These are phyloP conservation scores for Thuidium tamariscinum DNA, from an alignment of 225 moss, liverwort and hornwort genomes.

Conservation along the genomic window DNA sequence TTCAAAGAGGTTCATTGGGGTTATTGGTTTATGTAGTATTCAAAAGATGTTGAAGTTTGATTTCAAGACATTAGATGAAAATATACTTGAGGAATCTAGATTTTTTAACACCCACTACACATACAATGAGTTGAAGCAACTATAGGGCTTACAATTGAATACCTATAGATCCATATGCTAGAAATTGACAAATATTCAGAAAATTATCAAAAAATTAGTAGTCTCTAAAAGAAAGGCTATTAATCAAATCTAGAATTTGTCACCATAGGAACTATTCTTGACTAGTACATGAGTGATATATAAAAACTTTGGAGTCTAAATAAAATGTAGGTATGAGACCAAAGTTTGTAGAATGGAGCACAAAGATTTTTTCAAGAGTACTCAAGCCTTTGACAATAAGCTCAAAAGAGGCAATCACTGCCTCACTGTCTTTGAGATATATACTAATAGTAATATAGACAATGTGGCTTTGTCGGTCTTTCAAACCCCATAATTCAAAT, in stretches of 20 bases:
- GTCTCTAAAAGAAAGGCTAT: neutral
- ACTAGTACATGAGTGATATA: neutral
- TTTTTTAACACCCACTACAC: neutral
- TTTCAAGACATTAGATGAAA: rapidly evolving
- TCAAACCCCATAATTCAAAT: neutral
- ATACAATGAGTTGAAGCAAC: rapidly evolving
- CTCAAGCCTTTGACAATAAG: rapidly evolving
- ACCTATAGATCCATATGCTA: rapidly evolving
- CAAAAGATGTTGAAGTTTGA: neutral
- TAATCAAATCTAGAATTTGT: rapidly evolving
- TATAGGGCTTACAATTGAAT: neutral
- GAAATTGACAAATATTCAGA: neutral
- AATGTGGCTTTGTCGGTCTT: rapidly evolving
- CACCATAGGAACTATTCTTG: rapidly evolving
- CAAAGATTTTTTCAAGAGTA: neutral
- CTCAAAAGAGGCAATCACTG: no score
- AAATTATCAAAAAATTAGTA: neutral
- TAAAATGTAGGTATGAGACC: neutral
- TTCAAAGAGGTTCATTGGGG: rapidly evolving
- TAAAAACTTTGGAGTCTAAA: neutral
- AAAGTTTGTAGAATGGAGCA: rapidly evolving
- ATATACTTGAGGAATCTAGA: rapidly evolving
- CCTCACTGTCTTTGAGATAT: no score
- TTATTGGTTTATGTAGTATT: neutral
- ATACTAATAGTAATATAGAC: no score